Percentiles rank a stretch among this genome's conserved stretches.
These are phyloP conservation scores for Colletotrichum costaricense DNA, from an alignment of 2,329 filamentous ascomycete species.

Conservation along the genomic window DNA sequence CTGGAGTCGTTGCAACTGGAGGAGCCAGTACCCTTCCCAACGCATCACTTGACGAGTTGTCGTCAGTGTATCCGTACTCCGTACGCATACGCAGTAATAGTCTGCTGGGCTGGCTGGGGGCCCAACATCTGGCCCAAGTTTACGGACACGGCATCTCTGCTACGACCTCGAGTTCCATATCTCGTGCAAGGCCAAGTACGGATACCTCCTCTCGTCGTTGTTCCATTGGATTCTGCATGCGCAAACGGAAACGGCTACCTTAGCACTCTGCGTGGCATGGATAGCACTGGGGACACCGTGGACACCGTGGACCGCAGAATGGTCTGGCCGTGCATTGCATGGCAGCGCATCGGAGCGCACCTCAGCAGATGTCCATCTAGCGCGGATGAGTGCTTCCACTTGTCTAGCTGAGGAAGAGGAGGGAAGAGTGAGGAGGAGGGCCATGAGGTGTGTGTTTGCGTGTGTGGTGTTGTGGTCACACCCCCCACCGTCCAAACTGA, in stretches of 20 bases:
- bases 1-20: neutral
- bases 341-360: constrained; percentile 18
- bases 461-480: constrained; percentile 14
- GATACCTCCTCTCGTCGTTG: neutral
- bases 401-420: neutral
- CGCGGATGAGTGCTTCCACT: neutral
- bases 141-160: neutral
- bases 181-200: constrained; percentile 6
- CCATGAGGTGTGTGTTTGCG: neutral
- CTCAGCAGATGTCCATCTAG: constrained; percentile 10
- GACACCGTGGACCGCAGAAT: constrained; percentile 22
- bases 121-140: constrained; percentile 12
- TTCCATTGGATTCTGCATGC: constrained; percentile 31
- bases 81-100: neutral
- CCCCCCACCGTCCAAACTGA: constrained; percentile 9
- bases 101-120: constrained; percentile 1
- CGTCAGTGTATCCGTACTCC: neutral
- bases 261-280: constrained; percentile 22
- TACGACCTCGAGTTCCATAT: neutral
- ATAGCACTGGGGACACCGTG: constrained; percentile 25
- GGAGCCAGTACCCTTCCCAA: neutral
- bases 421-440: too few relatives aligned
- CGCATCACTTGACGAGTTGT: neutral
- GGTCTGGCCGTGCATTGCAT: constrained; percentile 34
- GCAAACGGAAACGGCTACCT: constrained; percentile 32